phyloP scores from a whole-genome alignment of 2,329 filamentous ascomycete species.

The Apiospora koreana region DNA sequence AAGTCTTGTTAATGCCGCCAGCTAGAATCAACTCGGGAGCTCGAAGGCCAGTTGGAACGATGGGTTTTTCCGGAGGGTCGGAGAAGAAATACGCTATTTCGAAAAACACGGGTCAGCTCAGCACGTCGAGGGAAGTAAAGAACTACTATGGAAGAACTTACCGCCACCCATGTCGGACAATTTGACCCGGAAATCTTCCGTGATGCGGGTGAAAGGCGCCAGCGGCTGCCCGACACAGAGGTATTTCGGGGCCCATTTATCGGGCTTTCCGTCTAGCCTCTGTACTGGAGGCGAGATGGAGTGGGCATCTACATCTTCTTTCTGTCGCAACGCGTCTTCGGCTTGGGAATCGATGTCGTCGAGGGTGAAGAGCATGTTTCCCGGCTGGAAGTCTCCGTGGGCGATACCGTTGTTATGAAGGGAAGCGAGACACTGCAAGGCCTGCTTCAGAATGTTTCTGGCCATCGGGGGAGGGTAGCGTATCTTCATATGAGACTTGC shows the following conservation, averaged over 20 bases:
- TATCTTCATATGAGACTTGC: conserved; percentile 23
- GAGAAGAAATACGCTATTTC: conserved; percentile 28
- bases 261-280: conserved; percentile 32
- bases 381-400: conserved; percentile 42
- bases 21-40: conserved; percentile 31
- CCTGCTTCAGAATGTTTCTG: conserved; percentile 41
- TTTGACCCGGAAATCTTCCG: conserved; percentile 30
- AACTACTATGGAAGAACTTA: conserved; percentile 22
- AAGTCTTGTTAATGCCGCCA: conserved; percentile 21
- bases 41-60: conserved; percentile 28
- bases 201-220: conserved; percentile 21
- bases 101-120: conserved; percentile 11
- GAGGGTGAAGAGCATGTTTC: conserved; percentile 38
- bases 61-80: conserved; percentile 24
- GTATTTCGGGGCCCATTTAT: conserved; percentile 31
- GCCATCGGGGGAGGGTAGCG: conserved; percentile 42
- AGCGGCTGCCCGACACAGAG: conserved; percentile 31
- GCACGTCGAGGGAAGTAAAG: conserved; percentile 8
- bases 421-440: conserved; percentile 35
- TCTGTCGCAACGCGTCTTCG: conserved; percentile 26
- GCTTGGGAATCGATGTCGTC: conserved; percentile 27
- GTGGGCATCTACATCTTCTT: conserved; percentile 25
- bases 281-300: conserved; percentile 28
- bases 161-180: conserved; percentile 32
- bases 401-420: conserved; percentile 40